These are phyloP conservation scores for Ascochyta clinopodiicola DNA, from an alignment of 2,329 filamentous ascomycete species.

Conservation along the genomic window DNA sequence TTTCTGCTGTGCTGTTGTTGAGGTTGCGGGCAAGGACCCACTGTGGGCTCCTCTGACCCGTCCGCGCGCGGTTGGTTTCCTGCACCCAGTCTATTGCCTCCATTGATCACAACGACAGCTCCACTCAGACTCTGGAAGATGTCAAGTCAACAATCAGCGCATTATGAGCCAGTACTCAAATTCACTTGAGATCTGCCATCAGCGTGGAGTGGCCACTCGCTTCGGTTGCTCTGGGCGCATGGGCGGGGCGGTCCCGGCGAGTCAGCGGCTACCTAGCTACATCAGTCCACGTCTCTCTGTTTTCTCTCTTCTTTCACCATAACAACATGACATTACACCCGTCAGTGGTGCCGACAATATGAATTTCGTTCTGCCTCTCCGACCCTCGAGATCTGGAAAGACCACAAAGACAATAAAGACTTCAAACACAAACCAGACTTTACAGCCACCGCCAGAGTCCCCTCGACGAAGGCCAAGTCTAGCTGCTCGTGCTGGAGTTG, in stretches of 20 bases:
- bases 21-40: conserved; percentile 12
- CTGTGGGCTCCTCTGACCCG: conserved; percentile 2
- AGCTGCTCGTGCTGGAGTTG: conserved; percentile 28
- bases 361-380: conserved; percentile 17
- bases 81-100: neutral
- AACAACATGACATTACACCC: neutral
- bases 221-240: conserved; percentile 5
- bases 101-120: neutral
- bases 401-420: neutral
- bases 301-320: conserved; percentile 1
- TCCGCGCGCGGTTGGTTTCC: conserved; percentile 1
- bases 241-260: conserved; percentile 13
- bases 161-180: neutral
- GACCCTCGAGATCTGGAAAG: conserved; percentile 5
- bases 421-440: neutral
- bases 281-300: conserved; percentile 14
- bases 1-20: conserved; percentile 30
- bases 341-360: neutral
- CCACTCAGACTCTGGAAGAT: neutral
- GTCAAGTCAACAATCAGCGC: neutral
- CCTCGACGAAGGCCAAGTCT: conserved; percentile 32
- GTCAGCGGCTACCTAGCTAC: conserved; percentile 15
- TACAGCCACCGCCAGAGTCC: conserved; percentile 23
- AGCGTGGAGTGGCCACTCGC: neutral
- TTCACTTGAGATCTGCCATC: neutral